Evolutionary conservation across 2,329 filamentous ascomycete species (phyloP).

Genomic region (Bipolaris gigantea): DNA sequence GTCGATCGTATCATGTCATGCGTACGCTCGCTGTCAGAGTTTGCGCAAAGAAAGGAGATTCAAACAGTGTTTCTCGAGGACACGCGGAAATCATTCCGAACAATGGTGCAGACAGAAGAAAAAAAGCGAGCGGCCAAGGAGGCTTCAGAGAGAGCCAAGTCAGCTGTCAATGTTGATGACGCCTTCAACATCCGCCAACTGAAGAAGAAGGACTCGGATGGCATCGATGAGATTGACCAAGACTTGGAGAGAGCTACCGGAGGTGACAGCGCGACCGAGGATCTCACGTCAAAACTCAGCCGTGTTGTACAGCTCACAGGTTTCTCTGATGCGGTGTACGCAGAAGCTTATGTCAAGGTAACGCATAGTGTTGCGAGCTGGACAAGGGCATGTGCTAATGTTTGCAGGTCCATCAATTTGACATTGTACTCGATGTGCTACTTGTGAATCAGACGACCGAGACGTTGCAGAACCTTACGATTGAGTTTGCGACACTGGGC

Average conservation of each 20-base stretch:
- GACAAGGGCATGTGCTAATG: conserved; percentile 11
- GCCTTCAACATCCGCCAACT: conserved; percentile 91
- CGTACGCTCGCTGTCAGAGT: conserved; percentile 88
- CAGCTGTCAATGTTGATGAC: conserved; percentile 92
- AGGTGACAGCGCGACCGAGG: conserved; percentile 80
- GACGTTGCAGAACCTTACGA: conserved; percentile 93
- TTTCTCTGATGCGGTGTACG: conserved; percentile 97
- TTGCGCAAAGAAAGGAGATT: conserved; percentile 83
- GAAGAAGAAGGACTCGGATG: conserved; percentile 80
- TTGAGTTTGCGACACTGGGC: conserved; percentile 97
- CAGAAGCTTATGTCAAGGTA: conserved; percentile 95
- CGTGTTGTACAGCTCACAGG: conserved; percentile 95
- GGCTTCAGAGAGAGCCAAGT: conserved; percentile 88
- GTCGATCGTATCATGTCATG: conserved; percentile 99
- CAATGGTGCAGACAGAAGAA: conserved; percentile 96
- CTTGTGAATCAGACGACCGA: conserved; percentile 97
- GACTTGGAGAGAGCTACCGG: conserved; percentile 94
- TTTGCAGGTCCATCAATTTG: conserved; percentile 78
- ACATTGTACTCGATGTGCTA: conserved; percentile 94
- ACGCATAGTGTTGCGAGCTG: background rate
- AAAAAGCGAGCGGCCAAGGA: conserved; percentile 97
- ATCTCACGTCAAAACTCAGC: conserved; percentile 90
- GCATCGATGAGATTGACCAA: conserved; percentile 80
- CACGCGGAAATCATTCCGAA: conserved; percentile 91
- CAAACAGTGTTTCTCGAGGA: conserved; percentile 93